Percentiles rank a stretch among this genome's conserved stretches.
Evolutionary conservation across 2,329 filamentous ascomycete species (phyloP).

Genomic region (Purpureocillium lavendulum): DNA sequence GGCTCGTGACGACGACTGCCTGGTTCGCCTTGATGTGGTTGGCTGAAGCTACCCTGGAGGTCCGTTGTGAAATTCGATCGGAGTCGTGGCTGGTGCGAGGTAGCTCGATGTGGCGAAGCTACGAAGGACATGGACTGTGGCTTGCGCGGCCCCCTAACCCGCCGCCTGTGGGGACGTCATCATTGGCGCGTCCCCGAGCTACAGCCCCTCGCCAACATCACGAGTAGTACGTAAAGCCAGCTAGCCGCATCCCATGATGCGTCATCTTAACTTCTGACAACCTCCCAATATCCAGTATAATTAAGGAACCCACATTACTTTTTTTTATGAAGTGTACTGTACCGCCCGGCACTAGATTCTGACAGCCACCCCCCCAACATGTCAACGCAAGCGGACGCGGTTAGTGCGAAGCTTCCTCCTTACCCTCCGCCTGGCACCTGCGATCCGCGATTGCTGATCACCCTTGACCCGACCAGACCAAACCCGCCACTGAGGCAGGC

Average conservation of each 20-base stretch:
- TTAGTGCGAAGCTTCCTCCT: constrained; percentile 21
- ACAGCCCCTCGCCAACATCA: constrained; percentile 4
- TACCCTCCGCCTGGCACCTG: no score
- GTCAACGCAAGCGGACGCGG: constrained; percentile 34
- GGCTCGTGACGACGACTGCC: neutral
- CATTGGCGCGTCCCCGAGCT: constrained; percentile 9
- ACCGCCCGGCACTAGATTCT: no score
- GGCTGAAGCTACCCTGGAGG: neutral
- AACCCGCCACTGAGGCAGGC: constrained; percentile 30
- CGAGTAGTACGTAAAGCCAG: neutral
- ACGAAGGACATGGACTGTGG: constrained; percentile 10
- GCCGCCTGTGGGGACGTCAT: constrained; percentile 27
- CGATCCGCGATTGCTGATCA: no score
- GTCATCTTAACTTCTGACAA: no score
- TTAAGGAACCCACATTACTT: no score
- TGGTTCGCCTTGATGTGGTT: neutral
- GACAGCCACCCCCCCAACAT: constrained; percentile 17
- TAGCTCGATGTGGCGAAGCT: constrained; percentile 1
- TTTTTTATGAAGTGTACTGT: no score
- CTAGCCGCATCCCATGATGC: no score
- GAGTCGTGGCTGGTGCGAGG: no score
- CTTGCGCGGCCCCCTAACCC: constrained; percentile 7
- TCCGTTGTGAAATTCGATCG: neutral
- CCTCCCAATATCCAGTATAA: no score
- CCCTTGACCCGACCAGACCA: constrained; percentile 25